Percentiles rank a stretch among this genome's conserved stretches.
Conservation (phyloP, 2,329 filamentous ascomycete genomes). For the Aspergillus sergii region DNA sequence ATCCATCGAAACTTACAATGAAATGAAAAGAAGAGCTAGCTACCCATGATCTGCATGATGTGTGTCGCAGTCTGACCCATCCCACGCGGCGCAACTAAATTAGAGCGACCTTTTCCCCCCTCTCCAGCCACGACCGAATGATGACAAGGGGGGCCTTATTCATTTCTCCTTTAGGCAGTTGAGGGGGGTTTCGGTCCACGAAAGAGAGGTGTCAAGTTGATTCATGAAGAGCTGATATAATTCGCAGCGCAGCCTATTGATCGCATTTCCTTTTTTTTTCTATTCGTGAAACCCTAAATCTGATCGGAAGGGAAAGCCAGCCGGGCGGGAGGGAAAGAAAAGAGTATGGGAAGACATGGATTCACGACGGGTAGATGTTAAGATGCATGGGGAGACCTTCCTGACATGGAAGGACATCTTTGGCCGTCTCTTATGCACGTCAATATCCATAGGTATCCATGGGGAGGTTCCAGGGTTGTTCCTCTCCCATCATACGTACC, state of each 20-base stretch:
- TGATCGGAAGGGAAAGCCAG: not conserved
- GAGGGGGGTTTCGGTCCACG: not conserved
- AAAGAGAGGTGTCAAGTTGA: not conserved
- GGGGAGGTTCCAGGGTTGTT: not conserved
- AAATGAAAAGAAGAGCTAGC: not conserved
- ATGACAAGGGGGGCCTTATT: not conserved
- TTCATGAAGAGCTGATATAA: not conserved
- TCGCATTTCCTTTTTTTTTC: not conserved
- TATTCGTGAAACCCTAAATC: not conserved
- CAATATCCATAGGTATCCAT: constrained; percentile 1
- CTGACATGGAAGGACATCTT: not conserved
- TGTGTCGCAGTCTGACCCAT: constrained; percentile 22
- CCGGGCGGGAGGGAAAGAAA: not conserved
- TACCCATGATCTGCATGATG: constrained; percentile 11
- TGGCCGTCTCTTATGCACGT: not conserved
- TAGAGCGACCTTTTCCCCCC: constrained; percentile 16
- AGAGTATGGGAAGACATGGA: not conserved
- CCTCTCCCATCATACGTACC: not conserved
- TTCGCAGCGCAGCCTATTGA: constrained; percentile 2
- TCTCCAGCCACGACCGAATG: constrained; percentile 2
- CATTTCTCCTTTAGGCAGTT: not conserved
- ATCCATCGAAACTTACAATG: not conserved
- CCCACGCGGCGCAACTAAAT: constrained; percentile 22
- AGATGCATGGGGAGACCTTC: not conserved
- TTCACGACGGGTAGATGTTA: not conserved